Percentiles rank a stretch among this genome's conserved stretches.
These are phyloP conservation scores for Umbelopsis vinacea DNA, from an alignment of 192 early-diverging fungal species.

Conservation along the genomic window DNA sequence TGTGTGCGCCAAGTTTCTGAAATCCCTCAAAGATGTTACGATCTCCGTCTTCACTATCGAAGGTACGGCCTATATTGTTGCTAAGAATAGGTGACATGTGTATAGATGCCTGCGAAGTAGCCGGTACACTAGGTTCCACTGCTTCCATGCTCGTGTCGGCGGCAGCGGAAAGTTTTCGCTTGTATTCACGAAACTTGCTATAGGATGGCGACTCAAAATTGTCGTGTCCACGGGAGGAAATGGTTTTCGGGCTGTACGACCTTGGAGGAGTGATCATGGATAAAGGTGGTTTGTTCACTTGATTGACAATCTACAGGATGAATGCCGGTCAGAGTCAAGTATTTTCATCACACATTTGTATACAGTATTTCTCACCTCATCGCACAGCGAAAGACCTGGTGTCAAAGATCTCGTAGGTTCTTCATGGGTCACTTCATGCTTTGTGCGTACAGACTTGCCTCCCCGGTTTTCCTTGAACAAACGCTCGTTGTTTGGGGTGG, in stretches of 20 bases:
- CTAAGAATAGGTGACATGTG: neutral
- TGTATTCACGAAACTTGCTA: neutral
- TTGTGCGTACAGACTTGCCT: neutral
- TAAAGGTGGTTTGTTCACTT: conserved; percentile 7
- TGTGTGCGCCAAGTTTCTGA: neutral
- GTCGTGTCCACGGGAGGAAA: neutral
- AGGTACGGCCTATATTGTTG: neutral
- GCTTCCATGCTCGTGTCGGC: neutral
- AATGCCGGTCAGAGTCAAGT: neutral
- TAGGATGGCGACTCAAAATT: conserved; percentile 6
- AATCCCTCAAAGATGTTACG: neutral
- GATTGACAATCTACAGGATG: neutral
- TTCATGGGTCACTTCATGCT: too few relatives aligned
- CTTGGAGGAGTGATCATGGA: conserved; percentile 18
- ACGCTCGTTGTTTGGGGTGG: neutral
- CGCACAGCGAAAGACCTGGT: neutral
- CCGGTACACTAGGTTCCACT: neutral
- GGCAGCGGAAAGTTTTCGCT: neutral
- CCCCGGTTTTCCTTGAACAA: conserved; percentile 9
- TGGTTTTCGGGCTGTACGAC: neutral
- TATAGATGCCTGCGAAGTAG: neutral
- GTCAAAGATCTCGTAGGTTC: neutral
- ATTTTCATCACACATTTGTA: neutral
- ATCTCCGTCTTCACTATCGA: neutral
- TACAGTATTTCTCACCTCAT: neutral